These are phyloP conservation scores for Ophiostoma pallidulum DNA, from an alignment of 2,329 filamentous ascomycete genomes.

Conservation along the genomic window DNA sequence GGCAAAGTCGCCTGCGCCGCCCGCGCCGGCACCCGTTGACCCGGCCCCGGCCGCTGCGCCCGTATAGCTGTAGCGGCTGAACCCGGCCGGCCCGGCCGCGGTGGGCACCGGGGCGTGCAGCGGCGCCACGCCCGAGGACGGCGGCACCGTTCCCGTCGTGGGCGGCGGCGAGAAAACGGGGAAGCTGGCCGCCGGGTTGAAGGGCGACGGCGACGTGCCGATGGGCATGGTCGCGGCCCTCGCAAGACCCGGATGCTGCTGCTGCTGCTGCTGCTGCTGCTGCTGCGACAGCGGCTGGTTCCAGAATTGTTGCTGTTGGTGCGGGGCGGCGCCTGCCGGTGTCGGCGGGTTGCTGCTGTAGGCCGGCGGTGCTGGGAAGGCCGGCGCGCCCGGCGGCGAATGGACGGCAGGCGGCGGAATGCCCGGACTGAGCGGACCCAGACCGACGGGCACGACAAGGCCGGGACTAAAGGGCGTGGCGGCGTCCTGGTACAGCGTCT, in stretches of 20 bases:
- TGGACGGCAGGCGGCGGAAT: conserved; percentile 28
- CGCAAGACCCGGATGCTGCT: conserved; percentile 32
- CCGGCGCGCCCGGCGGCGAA: conserved; percentile 29
- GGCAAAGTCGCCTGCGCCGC: conserved; percentile 36
- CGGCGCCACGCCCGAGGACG: conserved; percentile 22
- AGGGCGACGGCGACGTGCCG: conserved; percentile 24
- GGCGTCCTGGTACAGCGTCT: conserved; percentile 48
- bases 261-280: neutral
- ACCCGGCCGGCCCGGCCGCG: conserved; percentile 44
- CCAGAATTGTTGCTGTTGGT: neutral
- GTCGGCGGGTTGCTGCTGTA: conserved; percentile 24
- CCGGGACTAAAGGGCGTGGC: conserved; percentile 43
- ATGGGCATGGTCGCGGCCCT: conserved; percentile 41
- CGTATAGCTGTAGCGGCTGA: conserved; percentile 43
- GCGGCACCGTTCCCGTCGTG: conserved; percentile 31
- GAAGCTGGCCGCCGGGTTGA: conserved; percentile 6
- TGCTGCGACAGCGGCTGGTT: neutral
- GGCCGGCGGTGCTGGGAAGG: conserved; percentile 33
- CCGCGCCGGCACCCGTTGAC: conserved; percentile 20
- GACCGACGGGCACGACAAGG: conserved; percentile 37
- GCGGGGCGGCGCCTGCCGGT: conserved; percentile 27
- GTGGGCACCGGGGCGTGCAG: conserved; percentile 19
- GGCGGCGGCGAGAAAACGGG: conserved; percentile 33
- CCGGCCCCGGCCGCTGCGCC: conserved; percentile 5
- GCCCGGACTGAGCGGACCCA: conserved; percentile 33